Evolutionary conservation across 305 asterid genomes (phyloP).

Genomic region (Fraxinus greggii): DNA sequence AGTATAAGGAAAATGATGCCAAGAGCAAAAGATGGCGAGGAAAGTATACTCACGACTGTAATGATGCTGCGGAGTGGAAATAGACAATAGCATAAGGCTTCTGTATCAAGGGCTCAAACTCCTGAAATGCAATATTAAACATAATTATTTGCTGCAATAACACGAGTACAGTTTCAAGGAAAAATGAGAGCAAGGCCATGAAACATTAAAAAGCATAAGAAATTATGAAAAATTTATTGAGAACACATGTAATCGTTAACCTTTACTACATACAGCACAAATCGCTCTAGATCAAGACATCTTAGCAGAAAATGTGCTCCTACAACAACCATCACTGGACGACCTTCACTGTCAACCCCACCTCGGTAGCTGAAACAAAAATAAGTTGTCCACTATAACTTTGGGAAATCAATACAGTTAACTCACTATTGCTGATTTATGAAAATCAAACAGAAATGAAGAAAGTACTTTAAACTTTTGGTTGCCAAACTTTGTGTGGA

Average conservation of each 20-base stretch:
- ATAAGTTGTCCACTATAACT: neutral
- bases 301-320: slow-evolving; percentile 97
- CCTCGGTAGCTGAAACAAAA: slow-evolving; percentile 77
- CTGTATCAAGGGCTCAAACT: slow-evolving; percentile 95
- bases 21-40: neutral
- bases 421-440: neutral
- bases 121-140: slow-evolving; percentile 48
- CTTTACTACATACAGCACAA: slow-evolving; percentile 80
- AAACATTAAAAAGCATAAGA: neutral
- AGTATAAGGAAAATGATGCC: neutral
- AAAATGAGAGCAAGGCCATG: slow-evolving; percentile 15
- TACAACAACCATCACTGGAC: slow-evolving; percentile 91
- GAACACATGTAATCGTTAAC: slow-evolving; percentile 37
- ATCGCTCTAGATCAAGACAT: slow-evolving; percentile 93
- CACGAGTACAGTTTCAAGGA: slow-evolving; percentile 5
- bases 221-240: neutral
- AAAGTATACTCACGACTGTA: slow-evolving; percentile 65
- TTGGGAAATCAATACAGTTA: slow-evolving; percentile 7
- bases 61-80: slow-evolving; percentile 92
- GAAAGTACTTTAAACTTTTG: neutral
- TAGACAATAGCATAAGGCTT: slow-evolving; percentile 89
- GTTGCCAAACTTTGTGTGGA: neutral
- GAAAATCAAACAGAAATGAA: neutral
- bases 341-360: slow-evolving; percentile 94
- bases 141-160: neutral